These are phyloP conservation scores for Panus rudis DNA, from an alignment of 768 basidiomycete species.

Conservation along the genomic window DNA sequence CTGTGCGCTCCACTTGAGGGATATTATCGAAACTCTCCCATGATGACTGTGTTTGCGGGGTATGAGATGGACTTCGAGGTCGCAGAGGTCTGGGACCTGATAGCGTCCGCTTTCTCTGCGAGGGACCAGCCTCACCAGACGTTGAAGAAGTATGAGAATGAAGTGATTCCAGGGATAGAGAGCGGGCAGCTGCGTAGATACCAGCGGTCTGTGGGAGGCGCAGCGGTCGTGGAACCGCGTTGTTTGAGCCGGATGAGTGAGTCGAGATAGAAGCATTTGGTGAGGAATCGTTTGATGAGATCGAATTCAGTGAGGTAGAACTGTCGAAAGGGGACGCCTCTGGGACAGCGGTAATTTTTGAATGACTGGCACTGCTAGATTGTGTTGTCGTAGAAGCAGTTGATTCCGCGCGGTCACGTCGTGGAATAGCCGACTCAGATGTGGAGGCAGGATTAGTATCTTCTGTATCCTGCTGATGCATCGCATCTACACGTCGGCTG, in stretches of 20 bases:
- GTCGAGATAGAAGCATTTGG: background rate
- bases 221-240: conserved; percentile 8
- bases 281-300: background rate
- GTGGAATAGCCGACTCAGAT: no score
- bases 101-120: conserved; percentile 6
- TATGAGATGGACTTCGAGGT: background rate
- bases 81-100: background rate
- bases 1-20: no score
- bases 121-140: background rate
- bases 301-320: background rate
- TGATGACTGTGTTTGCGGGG: conserved; percentile 2
- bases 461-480: no score
- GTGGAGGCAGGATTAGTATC: no score
- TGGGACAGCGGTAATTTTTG: no score
- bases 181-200: background rate
- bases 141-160: background rate
- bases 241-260: conserved; percentile 6
- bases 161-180: conserved; percentile 1
- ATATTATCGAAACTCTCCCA: no score
- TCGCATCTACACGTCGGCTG: no score
- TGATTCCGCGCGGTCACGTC: no score
- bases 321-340: background rate
- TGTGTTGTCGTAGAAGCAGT: background rate
- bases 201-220: conserved; percentile 6
- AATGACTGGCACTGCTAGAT: background rate